Base-by-base conservation (phyloP, 2,329 filamentous ascomycete species). In the Teratosphaeria destructans region DNA sequence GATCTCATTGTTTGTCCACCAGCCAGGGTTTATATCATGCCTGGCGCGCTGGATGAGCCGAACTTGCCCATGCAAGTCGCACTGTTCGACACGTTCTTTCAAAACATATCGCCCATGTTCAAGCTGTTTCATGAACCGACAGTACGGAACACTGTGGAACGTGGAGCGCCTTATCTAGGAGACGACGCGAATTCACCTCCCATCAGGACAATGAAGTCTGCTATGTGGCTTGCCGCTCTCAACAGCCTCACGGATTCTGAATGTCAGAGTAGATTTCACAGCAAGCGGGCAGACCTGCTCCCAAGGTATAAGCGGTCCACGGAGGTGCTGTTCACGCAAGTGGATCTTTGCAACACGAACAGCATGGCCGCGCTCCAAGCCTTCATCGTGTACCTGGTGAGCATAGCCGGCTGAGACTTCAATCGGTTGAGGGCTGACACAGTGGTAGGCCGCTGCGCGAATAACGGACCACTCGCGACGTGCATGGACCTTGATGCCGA, bases 361-460 rank as follows among this genome's bases (percentile, higher is more conserved):
- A 69, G 72, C 43, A 52, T 72, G 7, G 67, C 68, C 2, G 68
- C 68, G 2, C 32, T 73, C 12, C 70, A 72, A 61, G 69, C 68
- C 2, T 63, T 71, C 34, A 57, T 65, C 10, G 43, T 66, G 0
- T 72, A 70, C 55, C 52, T 68, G 29, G 69, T 70, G 60, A 63
- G 65, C 37, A 8, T 55, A 10, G 27, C 16, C 53, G 27, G 19
- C 23, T 23, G 27, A 26, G n/a, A 32, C 32, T 2, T 23, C 26
- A 37, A n/a, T 14, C 54, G 14, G 47, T 34, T 16, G 5, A 49
- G 4, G n/a, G 19, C 43, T 49, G 19, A 49, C 43, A 49, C n/a
- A 19, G 16, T 56, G 11, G 4, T n/a, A 54, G 32, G 4, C 57
- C 60, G 27, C 62, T 29, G 58, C 61, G 5, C 63, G 70, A 26